phyloP scores from a whole-genome alignment of 2,329 filamentous ascomycete genomes.

The Ramularia endophylla region DNA sequence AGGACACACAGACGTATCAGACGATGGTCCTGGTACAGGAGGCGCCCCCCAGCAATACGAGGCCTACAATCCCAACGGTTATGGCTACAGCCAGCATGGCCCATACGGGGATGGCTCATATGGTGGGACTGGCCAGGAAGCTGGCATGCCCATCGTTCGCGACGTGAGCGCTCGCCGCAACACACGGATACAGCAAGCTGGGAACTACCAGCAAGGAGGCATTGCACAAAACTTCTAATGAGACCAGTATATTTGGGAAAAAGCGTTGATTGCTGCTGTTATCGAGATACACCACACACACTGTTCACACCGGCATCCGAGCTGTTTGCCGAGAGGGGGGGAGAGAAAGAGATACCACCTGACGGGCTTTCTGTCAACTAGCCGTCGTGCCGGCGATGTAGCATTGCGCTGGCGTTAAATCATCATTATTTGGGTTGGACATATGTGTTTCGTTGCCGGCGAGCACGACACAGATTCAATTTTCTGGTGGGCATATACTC shows the following conservation, averaged over 20 bases:
- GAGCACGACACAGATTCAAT: too few relatives aligned
- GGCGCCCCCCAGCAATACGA: constrained; percentile 28
- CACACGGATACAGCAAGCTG: constrained; percentile 87
- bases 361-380: too few relatives aligned
- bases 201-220: constrained; percentile 80
- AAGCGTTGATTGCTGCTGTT: constrained; percentile 1
- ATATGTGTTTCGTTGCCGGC: too few relatives aligned
- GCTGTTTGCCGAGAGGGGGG: too few relatives aligned
- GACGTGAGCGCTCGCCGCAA: constrained; percentile 90
- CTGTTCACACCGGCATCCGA: too few relatives aligned
- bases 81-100: constrained; percentile 51
- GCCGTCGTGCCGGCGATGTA: too few relatives aligned
- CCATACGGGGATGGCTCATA: constrained; percentile 53
- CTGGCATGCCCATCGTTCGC: constrained; percentile 75
- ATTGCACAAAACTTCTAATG: constrained; percentile 90
- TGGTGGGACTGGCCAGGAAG: constrained; percentile 47
- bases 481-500: too few relatives aligned
- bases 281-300: background rate
- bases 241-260: constrained; percentile 4
- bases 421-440: too few relatives aligned
- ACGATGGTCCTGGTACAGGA: constrained; percentile 27
- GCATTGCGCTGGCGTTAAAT: too few relatives aligned
- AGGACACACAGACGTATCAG: constrained; percentile 62
- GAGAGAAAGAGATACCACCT: too few relatives aligned
- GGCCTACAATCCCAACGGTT: constrained; percentile 22